Evolutionary conservation across 257 asterid genomes (phyloP).

Genomic region (Voacanga thouarsii): DNA sequence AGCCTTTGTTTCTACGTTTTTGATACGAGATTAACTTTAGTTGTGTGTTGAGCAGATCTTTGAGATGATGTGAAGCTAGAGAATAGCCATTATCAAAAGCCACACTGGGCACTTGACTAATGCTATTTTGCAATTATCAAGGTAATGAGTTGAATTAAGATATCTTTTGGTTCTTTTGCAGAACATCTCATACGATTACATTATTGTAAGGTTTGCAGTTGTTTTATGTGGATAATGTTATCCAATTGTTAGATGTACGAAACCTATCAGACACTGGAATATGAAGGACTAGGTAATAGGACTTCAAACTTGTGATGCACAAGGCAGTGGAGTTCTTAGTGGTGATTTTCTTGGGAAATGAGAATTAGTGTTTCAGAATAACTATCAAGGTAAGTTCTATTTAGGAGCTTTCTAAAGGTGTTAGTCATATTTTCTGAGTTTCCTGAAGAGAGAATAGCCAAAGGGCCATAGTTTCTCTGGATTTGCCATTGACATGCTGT

Average conservation of each 20-base stretch:
- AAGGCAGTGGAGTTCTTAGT: background rate
- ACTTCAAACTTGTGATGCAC: slow-evolving; percentile 4
- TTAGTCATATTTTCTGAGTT: background rate
- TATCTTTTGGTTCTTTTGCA: background rate
- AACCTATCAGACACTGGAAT: background rate
- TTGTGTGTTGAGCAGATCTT: slow-evolving; percentile 58
- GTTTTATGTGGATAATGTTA: background rate
- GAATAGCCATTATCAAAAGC: slow-evolving; percentile 23
- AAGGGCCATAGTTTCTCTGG: background rate
- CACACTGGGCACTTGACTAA: background rate
- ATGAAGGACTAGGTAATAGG: background rate
- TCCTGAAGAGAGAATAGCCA: background rate
- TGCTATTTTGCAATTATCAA: background rate
- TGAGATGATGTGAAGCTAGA: slow-evolving; percentile 61
- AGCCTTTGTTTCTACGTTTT: background rate
- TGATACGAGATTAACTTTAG: slow-evolving; percentile 8
- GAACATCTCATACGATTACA: background rate
- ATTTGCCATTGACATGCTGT: background rate
- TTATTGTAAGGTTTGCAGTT: background rate
- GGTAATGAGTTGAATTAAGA: slow-evolving; percentile 7
- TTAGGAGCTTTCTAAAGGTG: background rate
- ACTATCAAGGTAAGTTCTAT: background rate
- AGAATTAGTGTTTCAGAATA: background rate
- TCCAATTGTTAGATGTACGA: background rate
- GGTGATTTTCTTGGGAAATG: background rate